Evolutionary conservation across 768 basidiomycete genomes (phyloP).

Genomic region (Galerina marginata): DNA sequence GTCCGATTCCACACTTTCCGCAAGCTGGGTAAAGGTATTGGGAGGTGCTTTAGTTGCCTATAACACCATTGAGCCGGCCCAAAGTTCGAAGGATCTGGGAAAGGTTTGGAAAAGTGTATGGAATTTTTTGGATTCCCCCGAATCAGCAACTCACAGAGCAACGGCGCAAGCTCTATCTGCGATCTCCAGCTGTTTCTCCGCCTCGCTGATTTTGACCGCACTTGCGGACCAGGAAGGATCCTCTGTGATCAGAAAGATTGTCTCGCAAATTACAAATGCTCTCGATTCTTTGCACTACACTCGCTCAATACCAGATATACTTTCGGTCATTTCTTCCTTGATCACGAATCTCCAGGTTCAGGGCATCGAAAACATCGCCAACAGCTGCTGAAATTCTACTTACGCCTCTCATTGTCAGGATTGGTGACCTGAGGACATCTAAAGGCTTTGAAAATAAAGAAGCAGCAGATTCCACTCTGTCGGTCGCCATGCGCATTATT

Average conservation of each 20-base stretch:
- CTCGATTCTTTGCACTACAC: conserved; percentile 78
- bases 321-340: conserved; percentile 75
- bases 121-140: conserved; percentile 77
- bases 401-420: conserved; percentile 67
- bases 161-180: conserved; percentile 66
- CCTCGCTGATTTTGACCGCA: conserved; percentile 60
- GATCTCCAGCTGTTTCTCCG: conserved; percentile 74
- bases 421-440: conserved; percentile 76
- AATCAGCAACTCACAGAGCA: conserved; percentile 63
- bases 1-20: conserved; percentile 67
- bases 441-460: conserved; percentile 93
- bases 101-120: conserved; percentile 79
- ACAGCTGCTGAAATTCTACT: conserved; percentile 76
- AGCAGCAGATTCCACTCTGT: conserved; percentile 78
- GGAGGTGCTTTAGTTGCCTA: conserved; percentile 76
- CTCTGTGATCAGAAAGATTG: conserved; percentile 64
- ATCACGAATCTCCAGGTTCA: conserved; percentile 62
- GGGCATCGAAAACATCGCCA: conserved; percentile 42
- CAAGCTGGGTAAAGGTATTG: conserved; percentile 81
- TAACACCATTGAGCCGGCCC: conserved; percentile 51
- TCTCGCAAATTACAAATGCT: conserved; percentile 68
- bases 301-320: conserved; percentile 76
- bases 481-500: conserved; percentile 81
- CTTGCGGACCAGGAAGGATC: conserved; percentile 51
- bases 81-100: conserved; percentile 57